These are phyloP conservation scores for Cladosporium austrohemisphaericum DNA, from an alignment of 2,329 filamentous ascomycete species.

Conservation along the genomic window DNA sequence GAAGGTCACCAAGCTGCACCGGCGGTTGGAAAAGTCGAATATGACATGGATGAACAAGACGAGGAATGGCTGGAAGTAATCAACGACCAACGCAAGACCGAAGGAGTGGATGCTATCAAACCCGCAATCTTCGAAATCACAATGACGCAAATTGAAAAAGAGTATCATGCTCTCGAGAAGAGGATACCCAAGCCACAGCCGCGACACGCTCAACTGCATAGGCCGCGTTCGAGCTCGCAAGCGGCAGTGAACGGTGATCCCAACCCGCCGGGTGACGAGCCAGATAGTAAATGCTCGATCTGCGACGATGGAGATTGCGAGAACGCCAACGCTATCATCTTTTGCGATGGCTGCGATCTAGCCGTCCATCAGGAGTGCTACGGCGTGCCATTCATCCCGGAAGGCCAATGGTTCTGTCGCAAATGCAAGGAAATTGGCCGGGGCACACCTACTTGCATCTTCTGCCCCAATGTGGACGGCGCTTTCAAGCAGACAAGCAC, in stretches of 20 bases:
- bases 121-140: conserved; percentile 95
- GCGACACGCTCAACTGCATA: conserved; percentile 90
- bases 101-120: conserved; percentile 77
- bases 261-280: conserved; percentile 76
- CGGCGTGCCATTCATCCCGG: conserved; percentile 95
- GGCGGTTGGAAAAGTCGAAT: conserved; percentile 77
- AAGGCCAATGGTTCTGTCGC: conserved; percentile 96
- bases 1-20: conserved; percentile 52
- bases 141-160: conserved; percentile 98
- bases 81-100: conserved; percentile 70
- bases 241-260: conserved; percentile 94
- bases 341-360: conserved; percentile 95
- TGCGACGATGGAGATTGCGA: conserved; percentile 99
- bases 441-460: conserved; percentile 91
- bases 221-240: conserved; percentile 87
- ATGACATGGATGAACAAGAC: conserved; percentile 99
- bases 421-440: conserved; percentile 95
- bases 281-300: conserved; percentile 94
- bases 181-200: conserved; percentile 95
- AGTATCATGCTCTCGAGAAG: conserved; percentile 95
- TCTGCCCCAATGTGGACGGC: conserved; percentile 95
- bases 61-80: conserved; percentile 89
- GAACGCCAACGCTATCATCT: conserved; percentile 98
- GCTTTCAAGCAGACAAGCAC: conserved; percentile 98
- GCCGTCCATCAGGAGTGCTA: conserved; percentile 99